phyloP scores from a whole-genome alignment of 2,329 filamentous ascomycete species.

The Cladosporium sp. region DNA sequence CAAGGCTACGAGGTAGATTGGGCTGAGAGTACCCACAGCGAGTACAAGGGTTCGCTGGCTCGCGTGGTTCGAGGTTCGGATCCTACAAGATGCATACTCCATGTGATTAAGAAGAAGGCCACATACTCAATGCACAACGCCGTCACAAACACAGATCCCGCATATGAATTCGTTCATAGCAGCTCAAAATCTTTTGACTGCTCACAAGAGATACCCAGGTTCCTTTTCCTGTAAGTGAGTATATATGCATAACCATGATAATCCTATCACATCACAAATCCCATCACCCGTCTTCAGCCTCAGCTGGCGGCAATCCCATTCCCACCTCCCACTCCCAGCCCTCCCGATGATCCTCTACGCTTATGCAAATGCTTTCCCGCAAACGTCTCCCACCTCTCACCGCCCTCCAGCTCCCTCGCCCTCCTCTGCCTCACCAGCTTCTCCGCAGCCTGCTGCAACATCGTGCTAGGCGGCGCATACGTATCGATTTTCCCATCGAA shows the following conservation, averaged over 20 bases:
- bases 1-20: too few relatives aligned
- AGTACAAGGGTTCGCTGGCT: too few relatives aligned
- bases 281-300: background rate
- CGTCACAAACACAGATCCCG: background rate
- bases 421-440: constrained; percentile 49
- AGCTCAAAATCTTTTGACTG: background rate
- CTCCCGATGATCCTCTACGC: background rate
- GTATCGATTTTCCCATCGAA: constrained; percentile 41
- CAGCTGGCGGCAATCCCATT: background rate
- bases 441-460: constrained; percentile 50
- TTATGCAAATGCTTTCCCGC: constrained; percentile 26
- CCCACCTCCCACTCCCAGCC: background rate
- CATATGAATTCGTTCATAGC: background rate
- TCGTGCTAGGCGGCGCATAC: constrained; percentile 47
- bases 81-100: background rate
- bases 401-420: constrained; percentile 41
- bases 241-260: background rate
- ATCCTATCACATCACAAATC: background rate
- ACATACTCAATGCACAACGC: too few relatives aligned
- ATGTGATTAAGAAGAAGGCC: too few relatives aligned
- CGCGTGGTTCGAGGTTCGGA: too few relatives aligned
- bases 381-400: constrained; percentile 35
- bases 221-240: background rate
- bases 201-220: background rate
- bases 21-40: too few relatives aligned